Base-by-base conservation (phyloP, 1,139 yeast species). In the Hyphopichia wangnamkhiaoensis region DNA sequence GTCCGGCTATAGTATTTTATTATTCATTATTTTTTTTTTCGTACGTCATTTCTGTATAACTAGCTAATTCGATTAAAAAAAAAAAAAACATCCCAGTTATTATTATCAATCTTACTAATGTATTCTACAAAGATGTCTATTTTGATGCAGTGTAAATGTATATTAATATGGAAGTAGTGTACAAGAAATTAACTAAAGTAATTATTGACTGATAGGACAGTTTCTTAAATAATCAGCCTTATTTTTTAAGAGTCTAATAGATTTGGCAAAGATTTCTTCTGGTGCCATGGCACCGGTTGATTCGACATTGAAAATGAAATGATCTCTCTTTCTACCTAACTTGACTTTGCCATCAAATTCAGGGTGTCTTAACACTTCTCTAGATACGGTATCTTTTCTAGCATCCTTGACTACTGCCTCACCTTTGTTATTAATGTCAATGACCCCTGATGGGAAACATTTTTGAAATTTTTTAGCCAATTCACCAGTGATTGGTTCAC, bases 241-340 rank as follows among this genome's bases (percentile, higher is more conserved):
- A 59, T 83, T 83, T 65, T 82, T 86, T 62, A 93, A 74, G 40
- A 89, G 82, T 59, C 93, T 78, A 42, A 93, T 86, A 44, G 94
- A 81, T 65, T 93, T 93, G 67, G 87, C 82, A 65, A 93, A 93
- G 40, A 93, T 89, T 65, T 91, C 98, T 56, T 88, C 96, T 17
- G 98, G 96, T 23, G 89, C 76, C 95, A 93, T 91, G 36, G 97
- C 96, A 30, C 98, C 98, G 3, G 96, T 84, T 42, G 94, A 83
- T 65, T 93, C 98, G 40, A 93, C 88, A 58, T 88, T 89, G 72
- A 89, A 93, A 39, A 93, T 87, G 61, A 93, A 93, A 57, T 93
- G 96, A 61, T 87, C 95, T 63, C 96, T 82, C 54, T 76, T 76
- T 65, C 98, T 81, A 31, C 98, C 98, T 43, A 93, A 75, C 62